Conservation (phyloP, 768 basidiomycete species). For the Panus rudis region DNA sequence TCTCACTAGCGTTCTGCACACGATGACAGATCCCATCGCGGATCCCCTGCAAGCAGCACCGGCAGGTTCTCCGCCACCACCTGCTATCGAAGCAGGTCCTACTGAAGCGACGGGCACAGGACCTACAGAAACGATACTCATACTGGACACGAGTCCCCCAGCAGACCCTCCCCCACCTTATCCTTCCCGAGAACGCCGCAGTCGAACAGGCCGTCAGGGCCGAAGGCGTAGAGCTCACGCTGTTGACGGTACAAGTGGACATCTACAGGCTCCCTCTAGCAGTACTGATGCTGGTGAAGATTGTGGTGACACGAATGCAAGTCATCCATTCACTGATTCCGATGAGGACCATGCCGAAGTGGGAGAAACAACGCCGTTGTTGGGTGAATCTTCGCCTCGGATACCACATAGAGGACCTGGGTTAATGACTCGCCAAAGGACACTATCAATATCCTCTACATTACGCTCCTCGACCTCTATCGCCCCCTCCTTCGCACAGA, state of each 20-base stretch:
- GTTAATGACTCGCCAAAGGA: conserved; percentile 47
- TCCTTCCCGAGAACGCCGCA: conserved; percentile 42
- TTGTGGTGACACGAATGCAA: conserved; percentile 14
- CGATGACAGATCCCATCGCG: too few relatives aligned
- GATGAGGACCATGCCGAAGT: conserved; percentile 17
- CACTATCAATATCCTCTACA: conserved; percentile 53
- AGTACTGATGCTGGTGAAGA: conserved; percentile 30
- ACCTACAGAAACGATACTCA: conserved; percentile 8
- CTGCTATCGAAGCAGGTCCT: too few relatives aligned
- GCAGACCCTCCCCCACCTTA: conserved; percentile 70
- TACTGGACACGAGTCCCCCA: conserved; percentile 13
- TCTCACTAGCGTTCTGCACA: too few relatives aligned
- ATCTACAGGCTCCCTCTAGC: conserved; percentile 21
- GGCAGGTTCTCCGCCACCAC: too few relatives aligned
- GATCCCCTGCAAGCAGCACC: too few relatives aligned
- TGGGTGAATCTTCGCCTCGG: conserved; percentile 22
- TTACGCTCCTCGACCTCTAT: conserved; percentile 38
- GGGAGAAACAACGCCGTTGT: conserved; percentile 44
- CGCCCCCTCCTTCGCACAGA: conserved; percentile 63
- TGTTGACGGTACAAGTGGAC: conserved; percentile 22
- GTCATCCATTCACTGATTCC: conserved; percentile 19
- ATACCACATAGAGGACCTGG: conserved; percentile 12
- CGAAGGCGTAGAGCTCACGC: conserved; percentile 25
- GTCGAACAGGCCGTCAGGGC: conserved; percentile 25
- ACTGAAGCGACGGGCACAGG: too few relatives aligned